A percentile compares a stretch with the other conserved stretches of the same genome.
phyloP scores from a whole-genome alignment of 805 yeast genomes.

The Saccharomycopsis sp. region DNA sequence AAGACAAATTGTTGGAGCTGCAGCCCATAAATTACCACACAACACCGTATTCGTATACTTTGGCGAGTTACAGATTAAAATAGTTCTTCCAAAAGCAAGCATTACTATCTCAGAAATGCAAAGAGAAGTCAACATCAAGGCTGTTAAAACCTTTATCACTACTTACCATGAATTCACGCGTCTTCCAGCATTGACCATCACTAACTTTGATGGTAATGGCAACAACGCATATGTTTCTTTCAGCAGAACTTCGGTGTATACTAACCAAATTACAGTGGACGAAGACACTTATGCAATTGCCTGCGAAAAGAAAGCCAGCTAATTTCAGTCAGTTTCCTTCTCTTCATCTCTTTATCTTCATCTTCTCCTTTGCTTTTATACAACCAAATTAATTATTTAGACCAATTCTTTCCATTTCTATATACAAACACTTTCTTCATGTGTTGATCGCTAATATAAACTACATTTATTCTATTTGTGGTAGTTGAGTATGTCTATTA shows the following conservation, averaged over 20 bases:
- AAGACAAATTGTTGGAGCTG: constrained; percentile 4
- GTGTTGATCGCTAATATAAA: too few relatives aligned
- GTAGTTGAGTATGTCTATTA: too few relatives aligned
- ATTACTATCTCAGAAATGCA: neutral
- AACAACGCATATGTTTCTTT: constrained; percentile 18
- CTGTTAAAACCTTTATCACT: neutral
- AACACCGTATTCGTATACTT: constrained; percentile 13
- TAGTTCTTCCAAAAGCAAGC: neutral
- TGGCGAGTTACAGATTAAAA: constrained; percentile 15
- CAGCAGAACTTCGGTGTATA: constrained; percentile 5
- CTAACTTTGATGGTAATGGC: constrained; percentile 18
- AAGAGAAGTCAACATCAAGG: neutral
- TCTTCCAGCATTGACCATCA: constrained; percentile 16
- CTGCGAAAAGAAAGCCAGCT: constrained; percentile 2
- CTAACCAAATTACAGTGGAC: constrained; percentile 10
- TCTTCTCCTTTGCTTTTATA: neutral
- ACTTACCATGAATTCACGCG: neutral
- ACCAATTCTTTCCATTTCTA: too few relatives aligned
- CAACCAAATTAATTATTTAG: neutral
- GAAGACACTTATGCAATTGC: constrained; percentile 15
- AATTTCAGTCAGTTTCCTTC: too few relatives aligned
- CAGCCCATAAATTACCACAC: constrained; percentile 13
- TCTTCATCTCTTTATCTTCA: too few relatives aligned
- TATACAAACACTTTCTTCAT: too few relatives aligned
- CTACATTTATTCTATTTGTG: too few relatives aligned